Base-by-base conservation (phyloP, 2,329 filamentous ascomycete genomes). In the Cucurbitaria berberidis region DNA sequence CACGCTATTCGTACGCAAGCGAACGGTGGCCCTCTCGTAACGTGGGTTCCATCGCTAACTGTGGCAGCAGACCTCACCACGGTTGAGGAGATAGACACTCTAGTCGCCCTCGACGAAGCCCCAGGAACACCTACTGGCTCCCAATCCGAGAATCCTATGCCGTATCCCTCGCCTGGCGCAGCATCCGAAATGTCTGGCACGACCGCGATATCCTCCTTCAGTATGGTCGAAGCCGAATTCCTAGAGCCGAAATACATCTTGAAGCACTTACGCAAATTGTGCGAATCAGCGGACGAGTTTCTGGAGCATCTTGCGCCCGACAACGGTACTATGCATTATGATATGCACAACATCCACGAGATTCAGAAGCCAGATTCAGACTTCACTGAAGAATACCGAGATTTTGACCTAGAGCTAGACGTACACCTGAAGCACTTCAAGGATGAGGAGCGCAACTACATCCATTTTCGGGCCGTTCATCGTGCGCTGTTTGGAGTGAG, bases 131-230 rank as follows among this genome's bases (percentile, higher is more conserved):
- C 70, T n/a, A 36, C 53, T 16, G 58, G 36, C 29, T 29, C 57
- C 3, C 47, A 48, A 21, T 48, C 51, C 41, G 54, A 58, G 30
- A 30, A 48, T 13, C 34, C 53, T 8, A 26, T 53, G 16, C 41
- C 50, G 15, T 63, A 63, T 39, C 67, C 63, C 44, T 76, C 74
- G 24, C 73, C 74, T n/a, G 74, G 72, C 21, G 70, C 66, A 22
- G 60, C 62, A 15, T 80, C 78, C 5, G 74, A 70, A 35, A 76
- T 79, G 62, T 81, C 80, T 3, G 78, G 77, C 13, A 80, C 76
- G 2, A 81, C 80, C 2, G 77, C 76, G 4, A 77, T 77, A 38
- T 78, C 78, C 0, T 78, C 78, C 2, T 77, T 78, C 49, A 79
- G 78, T 5, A 72, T 74, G 52, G 74, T 76, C 30, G 77, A 80